These are phyloP conservation scores for Fusarium dlaminii DNA, from an alignment of 2,329 filamentous ascomycete genomes.

Conservation along the genomic window DNA sequence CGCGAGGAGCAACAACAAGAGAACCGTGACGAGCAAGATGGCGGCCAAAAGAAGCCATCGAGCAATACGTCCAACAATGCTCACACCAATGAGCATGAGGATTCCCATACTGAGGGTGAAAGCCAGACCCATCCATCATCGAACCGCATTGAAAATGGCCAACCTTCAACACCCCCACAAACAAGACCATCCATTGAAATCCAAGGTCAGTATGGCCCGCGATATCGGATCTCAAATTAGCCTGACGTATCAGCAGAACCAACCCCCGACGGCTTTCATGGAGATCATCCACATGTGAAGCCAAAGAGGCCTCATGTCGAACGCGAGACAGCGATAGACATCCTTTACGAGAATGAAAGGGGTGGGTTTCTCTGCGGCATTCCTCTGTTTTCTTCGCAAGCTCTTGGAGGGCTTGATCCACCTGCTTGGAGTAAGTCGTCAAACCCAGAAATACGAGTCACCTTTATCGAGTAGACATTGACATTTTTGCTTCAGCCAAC, in stretches of 20 bases:
- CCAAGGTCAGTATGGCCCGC: constrained; percentile 39
- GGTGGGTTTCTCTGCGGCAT: constrained; percentile 90
- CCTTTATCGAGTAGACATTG: background rate
- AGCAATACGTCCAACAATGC: constrained; percentile 17
- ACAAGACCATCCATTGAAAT: constrained; percentile 48
- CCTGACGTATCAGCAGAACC: constrained; percentile 42
- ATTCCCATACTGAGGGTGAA: constrained; percentile 22
- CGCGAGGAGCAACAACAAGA: constrained; percentile 9
- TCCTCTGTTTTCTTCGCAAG: constrained; percentile 87
- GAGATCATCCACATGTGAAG: constrained; percentile 47
- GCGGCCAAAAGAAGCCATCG: constrained; percentile 1
- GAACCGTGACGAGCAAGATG: background rate
- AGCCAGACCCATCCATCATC: constrained; percentile 1
- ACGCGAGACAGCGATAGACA: constrained; percentile 74
- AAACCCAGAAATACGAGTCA: background rate
- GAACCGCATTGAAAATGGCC: constrained; percentile 6
- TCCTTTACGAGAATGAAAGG: constrained; percentile 95
- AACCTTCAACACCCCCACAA: constrained; percentile 28
- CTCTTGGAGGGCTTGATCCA: constrained; percentile 86
- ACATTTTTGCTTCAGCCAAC: constrained; percentile 61
- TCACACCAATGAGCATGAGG: constrained; percentile 9
- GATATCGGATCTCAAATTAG: background rate
- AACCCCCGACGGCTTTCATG: constrained; percentile 40
- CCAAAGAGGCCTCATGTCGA: constrained; percentile 46
- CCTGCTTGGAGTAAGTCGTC: constrained; percentile 73